Conservation (phyloP, 2,329 filamentous ascomycete species). For the Diaporthe vaccinii region DNA sequence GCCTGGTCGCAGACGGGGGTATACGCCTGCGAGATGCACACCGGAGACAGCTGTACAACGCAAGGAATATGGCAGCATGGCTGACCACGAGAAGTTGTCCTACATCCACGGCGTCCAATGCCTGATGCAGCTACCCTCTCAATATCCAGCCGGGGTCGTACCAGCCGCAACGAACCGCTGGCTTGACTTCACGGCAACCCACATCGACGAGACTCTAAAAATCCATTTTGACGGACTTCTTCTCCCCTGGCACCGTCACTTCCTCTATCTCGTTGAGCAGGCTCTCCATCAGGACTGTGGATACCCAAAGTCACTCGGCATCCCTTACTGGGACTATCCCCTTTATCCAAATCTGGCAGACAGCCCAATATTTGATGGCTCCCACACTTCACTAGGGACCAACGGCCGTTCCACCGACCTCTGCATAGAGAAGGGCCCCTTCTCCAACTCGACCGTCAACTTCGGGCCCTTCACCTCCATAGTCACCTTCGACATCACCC, state of each 20-base stretch:
- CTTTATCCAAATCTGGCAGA: slow-evolving; percentile 28
- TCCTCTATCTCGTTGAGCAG: slow-evolving; percentile 21
- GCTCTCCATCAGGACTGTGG: slow-evolving; percentile 36
- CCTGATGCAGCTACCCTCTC: slow-evolving; percentile 49
- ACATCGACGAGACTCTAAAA: slow-evolving; percentile 60
- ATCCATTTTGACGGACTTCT: slow-evolving; percentile 47
- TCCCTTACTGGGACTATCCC: slow-evolving; percentile 39
- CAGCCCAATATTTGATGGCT: slow-evolving; percentile 38
- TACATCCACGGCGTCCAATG: slow-evolving; percentile 56
- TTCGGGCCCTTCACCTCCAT: slow-evolving; percentile 43
- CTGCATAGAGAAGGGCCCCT: slow-evolving; percentile 46
- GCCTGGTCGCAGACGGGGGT: neutral
- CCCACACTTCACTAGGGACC: slow-evolving; percentile 31
- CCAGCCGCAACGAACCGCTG: slow-evolving; percentile 48
- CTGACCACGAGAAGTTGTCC: slow-evolving; percentile 29
- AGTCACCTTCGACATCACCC: slow-evolving; percentile 41
- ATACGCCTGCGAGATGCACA: slow-evolving; percentile 1
- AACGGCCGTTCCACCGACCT: slow-evolving; percentile 38
- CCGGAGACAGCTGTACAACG: slow-evolving; percentile 23
- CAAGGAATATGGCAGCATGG: slow-evolving; percentile 38
- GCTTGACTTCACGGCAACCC: slow-evolving; percentile 64
- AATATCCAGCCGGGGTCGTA: slow-evolving; percentile 47
- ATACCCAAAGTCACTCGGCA: slow-evolving; percentile 34
- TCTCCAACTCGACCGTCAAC: slow-evolving; percentile 43
- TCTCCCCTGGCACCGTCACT: slow-evolving; percentile 38